Conservation (phyloP, 345 rosid genomes). For the Pistacia integerrima region DNA sequence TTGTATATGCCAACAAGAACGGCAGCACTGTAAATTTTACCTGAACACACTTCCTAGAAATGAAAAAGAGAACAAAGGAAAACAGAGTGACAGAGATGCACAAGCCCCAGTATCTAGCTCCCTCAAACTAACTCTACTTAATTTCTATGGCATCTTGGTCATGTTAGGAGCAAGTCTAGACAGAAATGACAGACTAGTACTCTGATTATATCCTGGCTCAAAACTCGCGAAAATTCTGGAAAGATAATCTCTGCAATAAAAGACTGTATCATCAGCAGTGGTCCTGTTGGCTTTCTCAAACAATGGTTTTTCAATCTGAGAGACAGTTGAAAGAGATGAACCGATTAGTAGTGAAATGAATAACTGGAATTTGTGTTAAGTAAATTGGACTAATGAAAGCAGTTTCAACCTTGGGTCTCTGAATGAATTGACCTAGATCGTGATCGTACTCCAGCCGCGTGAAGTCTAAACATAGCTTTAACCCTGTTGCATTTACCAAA, state of each 20-base stretch:
- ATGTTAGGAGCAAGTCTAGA: background rate
- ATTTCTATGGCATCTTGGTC: background rate
- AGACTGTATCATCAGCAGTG: background rate
- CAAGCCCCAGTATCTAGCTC: background rate
- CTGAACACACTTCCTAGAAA: background rate
- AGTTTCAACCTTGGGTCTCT: slow-evolving; percentile 26
- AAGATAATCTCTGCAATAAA: background rate
- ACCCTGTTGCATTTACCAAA: no score
- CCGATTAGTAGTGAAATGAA: background rate
- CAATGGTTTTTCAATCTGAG: slow-evolving; percentile 31
- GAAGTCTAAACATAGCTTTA: background rate
- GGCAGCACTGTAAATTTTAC: background rate
- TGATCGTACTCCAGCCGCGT: slow-evolving; percentile 6
- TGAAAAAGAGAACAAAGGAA: background rate
- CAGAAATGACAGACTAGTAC: background rate
- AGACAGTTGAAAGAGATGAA: background rate
- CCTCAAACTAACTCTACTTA: background rate
- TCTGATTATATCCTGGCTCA: background rate
- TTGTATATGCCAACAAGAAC: background rate
- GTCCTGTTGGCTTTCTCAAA: slow-evolving; percentile 23
- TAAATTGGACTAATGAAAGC: background rate
- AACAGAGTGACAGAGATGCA: background rate
- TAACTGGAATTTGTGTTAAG: background rate
- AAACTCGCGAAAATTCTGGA: background rate
- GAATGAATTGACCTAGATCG: slow-evolving; percentile 14